Evolutionary conservation across 2,329 filamentous ascomycete species (phyloP), one percentile per base, ranked within the genome.

Genomic region (Penicillium vulpinum): DNA sequence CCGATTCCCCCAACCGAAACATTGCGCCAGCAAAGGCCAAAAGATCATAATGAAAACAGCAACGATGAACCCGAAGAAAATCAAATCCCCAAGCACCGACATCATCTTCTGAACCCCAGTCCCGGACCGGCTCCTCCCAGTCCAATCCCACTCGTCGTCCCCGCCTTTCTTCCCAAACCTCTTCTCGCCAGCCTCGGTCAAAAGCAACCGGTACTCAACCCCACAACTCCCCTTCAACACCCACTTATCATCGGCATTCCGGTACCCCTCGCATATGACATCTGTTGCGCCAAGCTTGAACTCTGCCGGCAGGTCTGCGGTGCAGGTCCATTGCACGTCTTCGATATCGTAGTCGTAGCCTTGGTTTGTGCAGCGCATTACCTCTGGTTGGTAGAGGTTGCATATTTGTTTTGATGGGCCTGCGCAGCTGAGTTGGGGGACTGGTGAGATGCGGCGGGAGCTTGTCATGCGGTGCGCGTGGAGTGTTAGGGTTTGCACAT

Each of bases 181-280:
- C 65, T 83, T 75, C 75, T 92, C 86, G 3, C 94, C 94, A 59
- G 82, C 80, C 11, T 88, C 85, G 1, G 92, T 97, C 51, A 97
- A 78, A 0, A 89, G 74, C 7, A 97, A 76, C 15, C 88, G 82
- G 75, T 97, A 97, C 76, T 96, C 91, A 24, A 96, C 92, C 15
- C 89, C 94, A 75, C 93, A 97, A 73, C 90, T 94, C 22, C 94
- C 94, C 68, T 90, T 92, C 52, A 97, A 78, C n/a, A 97, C 84
- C 73, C 91, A 95, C 0, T 86, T 85, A 72, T 97, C 94, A 45
- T 93, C 85, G 0, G 88, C 76, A 15, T 79, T 81, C 56, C 84
- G 79, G 76, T 96, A 97, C 11, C 94, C 93, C 71, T 99, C 93
- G 74, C 94, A 99, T 11, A 92, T 80, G 54, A 97, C 93, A 60